phyloP scores from a whole-genome alignment of 352 stramenopile species.

The Aphanomyces euteiches region DNA sequence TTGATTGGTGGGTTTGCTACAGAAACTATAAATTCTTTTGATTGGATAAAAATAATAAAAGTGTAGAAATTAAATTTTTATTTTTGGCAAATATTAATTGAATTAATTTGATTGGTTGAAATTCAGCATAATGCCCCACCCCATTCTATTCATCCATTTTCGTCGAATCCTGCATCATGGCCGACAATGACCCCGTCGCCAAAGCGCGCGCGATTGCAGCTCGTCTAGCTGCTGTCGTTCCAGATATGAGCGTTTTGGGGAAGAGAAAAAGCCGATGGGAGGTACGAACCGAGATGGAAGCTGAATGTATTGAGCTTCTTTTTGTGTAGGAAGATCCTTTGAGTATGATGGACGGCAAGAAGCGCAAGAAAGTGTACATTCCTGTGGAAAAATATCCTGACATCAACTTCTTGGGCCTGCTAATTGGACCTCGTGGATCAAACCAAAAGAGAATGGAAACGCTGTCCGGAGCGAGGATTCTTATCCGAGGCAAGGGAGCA shows the following conservation, averaged over 20 bases:
- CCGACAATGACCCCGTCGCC: conserved; percentile 69
- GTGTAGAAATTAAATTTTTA: too few relatives aligned
- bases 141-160: conserved; percentile 26
- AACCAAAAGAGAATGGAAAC: conserved; percentile 93
- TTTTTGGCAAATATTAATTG: background rate
- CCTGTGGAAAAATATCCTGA: conserved; percentile 88
- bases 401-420: conserved; percentile 91
- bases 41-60: conserved; percentile 13
- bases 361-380: conserved; percentile 90
- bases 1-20: background rate
- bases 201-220: conserved; percentile 79
- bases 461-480: conserved; percentile 84
- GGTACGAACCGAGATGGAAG: conserved; percentile 30
- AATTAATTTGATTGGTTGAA: conserved; percentile 44
- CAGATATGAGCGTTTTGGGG: conserved; percentile 49
- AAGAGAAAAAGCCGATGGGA: conserved; percentile 85
- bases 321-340: background rate
- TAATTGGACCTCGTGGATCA: conserved; percentile 87
- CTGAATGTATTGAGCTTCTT: conserved; percentile 2
- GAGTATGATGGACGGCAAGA: conserved; percentile 51
- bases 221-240: conserved; percentile 70
- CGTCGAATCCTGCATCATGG: conserved; percentile 33
- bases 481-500: conserved; percentile 87
- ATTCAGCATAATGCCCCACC: conserved; percentile 25
- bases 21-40: background rate